Evolutionary conservation across 2,329 filamentous ascomycete species (phyloP), one percentile per base, ranked within the genome.

Genomic region (Paracoccidioides brasiliensis): DNA sequence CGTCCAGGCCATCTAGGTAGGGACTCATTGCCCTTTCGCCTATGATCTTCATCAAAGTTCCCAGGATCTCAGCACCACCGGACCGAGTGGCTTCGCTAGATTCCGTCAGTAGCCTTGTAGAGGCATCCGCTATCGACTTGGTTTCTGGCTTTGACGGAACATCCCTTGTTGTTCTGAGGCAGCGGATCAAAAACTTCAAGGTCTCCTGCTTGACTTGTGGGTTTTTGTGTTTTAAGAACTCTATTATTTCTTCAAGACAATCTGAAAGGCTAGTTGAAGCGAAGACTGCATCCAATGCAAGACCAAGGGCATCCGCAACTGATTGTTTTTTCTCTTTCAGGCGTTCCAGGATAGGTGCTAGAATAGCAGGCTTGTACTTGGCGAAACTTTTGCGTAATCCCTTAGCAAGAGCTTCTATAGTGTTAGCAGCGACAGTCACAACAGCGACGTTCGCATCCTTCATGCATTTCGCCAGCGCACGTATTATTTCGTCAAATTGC

Each of bases 361-460:
- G 87, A 54, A 98, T 84, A 9, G 78, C 80, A 2, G 84, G 77
- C 54, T 90, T 83, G 68, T 98, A 89, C 71, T 87, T 95, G 54
- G 74, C 78, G 67, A 95, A 98, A 30, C 78, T 74, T 63, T 81
- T 84, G 46, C 88, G 84, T 58, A 98, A 69, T 51, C 93, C 93
- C 64, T 88, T 93, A 48, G 90, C 91, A 32, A 98, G 75, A 33
- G 86, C 80, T 65, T 97, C 90, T 38, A 96, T 86, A 70, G 91
- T 95, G 64, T 94, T 90, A 2, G 91, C 93, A 5, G 94, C 91
- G 60, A 93, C 85, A 1, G 86, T 93, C 22, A 96, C 93, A 51
- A 97, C 93, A 4, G 88, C 86, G 62, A 98, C 86, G 67, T 98
- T 98, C 63, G 94, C 93, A 64, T 98, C 94, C 71, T 98, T 98